Evolutionary conservation across 768 basidiomycete species (phyloP).

Genomic region (Leucocoprinus sp.): DNA sequence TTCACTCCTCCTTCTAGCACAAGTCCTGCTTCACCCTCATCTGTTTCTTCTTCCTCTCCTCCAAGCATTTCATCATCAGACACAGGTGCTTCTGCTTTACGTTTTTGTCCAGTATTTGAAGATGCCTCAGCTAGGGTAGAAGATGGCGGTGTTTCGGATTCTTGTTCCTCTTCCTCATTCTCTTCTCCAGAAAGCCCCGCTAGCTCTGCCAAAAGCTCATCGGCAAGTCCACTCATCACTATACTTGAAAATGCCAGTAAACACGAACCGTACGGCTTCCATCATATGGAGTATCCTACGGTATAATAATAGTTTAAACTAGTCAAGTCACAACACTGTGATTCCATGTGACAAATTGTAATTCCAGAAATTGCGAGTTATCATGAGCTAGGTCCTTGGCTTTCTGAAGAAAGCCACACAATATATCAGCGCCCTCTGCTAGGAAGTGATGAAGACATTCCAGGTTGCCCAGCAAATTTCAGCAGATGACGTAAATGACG

Average conservation of each 20-base stretch:
- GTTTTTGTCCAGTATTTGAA: slow-evolving; percentile 39
- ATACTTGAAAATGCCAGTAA: neutral
- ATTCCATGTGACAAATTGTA: too few relatives aligned
- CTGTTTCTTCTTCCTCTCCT: slow-evolving; percentile 39
- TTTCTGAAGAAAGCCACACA: neutral
- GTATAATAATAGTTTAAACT: too few relatives aligned
- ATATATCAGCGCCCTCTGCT: neutral
- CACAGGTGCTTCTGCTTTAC: slow-evolving; percentile 57
- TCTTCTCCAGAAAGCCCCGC: slow-evolving; percentile 76
- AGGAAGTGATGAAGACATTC: neutral
- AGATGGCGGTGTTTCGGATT: slow-evolving; percentile 13
- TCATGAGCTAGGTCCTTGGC: too few relatives aligned
- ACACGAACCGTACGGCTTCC: too few relatives aligned
- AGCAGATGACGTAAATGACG: slow-evolving; percentile 7
- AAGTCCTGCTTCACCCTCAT: slow-evolving; percentile 45
- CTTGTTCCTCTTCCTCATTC: slow-evolving; percentile 33
- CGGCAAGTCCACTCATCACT: slow-evolving; percentile 74
- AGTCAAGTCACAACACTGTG: too few relatives aligned
- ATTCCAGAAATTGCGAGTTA: too few relatives aligned
- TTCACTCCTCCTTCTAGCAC: slow-evolving; percentile 81
- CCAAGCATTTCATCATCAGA: slow-evolving; percentile 31
- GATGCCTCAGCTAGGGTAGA: slow-evolving; percentile 4
- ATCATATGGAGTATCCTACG: too few relatives aligned
- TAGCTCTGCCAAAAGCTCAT: slow-evolving; percentile 89
- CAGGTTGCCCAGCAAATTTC: neutral